phyloP scores from a whole-genome alignment of 2,329 filamentous ascomycete species.

The Pseudodiploospora longispora region DNA sequence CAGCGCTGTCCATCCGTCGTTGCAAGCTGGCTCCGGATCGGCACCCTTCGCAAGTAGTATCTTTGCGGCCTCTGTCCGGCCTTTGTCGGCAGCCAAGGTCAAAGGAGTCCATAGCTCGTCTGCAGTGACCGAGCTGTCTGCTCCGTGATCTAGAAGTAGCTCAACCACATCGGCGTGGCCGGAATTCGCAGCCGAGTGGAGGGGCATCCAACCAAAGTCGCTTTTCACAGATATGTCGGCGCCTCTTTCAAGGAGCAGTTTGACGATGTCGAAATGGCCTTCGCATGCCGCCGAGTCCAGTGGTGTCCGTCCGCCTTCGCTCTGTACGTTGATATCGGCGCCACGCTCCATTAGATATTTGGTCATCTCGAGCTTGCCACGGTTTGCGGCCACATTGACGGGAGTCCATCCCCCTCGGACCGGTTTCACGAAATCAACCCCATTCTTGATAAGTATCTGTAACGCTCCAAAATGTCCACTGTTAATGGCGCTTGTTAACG shows the following conservation, averaged over 20 bases:
- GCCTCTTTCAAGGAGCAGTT: slow-evolving; percentile 6
- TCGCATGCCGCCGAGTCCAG: slow-evolving; percentile 1
- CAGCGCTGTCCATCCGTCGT: slow-evolving; percentile 6
- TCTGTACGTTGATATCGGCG: slow-evolving; percentile 1
- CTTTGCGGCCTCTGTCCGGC: background rate
- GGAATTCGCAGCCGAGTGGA: slow-evolving; percentile 5
- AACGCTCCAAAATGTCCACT: slow-evolving; percentile 4
- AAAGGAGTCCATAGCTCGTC: slow-evolving; percentile 3
- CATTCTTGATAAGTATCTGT: background rate
- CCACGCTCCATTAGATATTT: slow-evolving; percentile 5
- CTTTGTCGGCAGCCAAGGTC: slow-evolving; percentile 5
- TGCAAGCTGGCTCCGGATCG: slow-evolving; percentile 1
- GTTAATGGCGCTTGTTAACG: slow-evolving; percentile 2
- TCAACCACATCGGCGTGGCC: slow-evolving; percentile 4
- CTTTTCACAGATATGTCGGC: slow-evolving; percentile 1
- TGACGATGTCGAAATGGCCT: slow-evolving; percentile 2
- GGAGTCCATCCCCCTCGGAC: slow-evolving; percentile 4
- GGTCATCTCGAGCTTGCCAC: background rate
- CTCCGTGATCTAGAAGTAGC: slow-evolving; percentile 6
- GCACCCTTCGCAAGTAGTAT: slow-evolving; percentile 3
- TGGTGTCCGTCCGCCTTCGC: slow-evolving; percentile 1
- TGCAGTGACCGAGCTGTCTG: background rate
- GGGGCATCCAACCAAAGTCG: slow-evolving; percentile 5
- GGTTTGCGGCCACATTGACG: slow-evolving; percentile 2
- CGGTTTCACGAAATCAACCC: background rate